phyloP scores from a whole-genome alignment of 1,284 basidiomycete genomes.

The Mycosarcoma maydis region DNA sequence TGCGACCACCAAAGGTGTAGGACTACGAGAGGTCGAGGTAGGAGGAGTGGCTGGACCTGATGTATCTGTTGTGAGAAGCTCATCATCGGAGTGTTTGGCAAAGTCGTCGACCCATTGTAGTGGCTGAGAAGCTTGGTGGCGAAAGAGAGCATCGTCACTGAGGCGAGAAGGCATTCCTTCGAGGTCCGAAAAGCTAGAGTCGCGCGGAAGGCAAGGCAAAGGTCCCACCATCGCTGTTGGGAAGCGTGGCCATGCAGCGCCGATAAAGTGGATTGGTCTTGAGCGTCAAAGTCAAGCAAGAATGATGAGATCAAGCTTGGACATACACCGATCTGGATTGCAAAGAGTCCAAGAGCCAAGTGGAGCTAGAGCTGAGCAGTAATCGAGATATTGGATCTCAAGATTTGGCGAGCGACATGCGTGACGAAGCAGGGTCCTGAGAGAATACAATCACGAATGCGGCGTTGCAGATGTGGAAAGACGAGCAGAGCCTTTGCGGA shows the following conservation, averaged over 20 bases:
- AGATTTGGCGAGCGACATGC: no score
- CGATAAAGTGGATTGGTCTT: no score
- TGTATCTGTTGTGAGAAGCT: slow-evolving; percentile 21
- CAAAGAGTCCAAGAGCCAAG: no score
- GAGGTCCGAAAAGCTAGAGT: slow-evolving; percentile 19
- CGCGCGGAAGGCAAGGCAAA: background rate
- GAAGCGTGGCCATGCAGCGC: background rate
- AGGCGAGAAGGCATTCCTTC: slow-evolving; percentile 25
- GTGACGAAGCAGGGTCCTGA: no score
- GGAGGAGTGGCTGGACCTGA: slow-evolving; percentile 20
- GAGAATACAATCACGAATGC: no score
- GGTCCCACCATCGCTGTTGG: slow-evolving; percentile 5
- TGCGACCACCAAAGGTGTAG: slow-evolving; percentile 24
- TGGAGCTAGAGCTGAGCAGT: no score
- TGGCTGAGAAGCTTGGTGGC: slow-evolving; percentile 22
- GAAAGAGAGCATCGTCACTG: slow-evolving; percentile 25
- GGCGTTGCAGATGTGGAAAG: no score
- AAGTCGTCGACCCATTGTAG: slow-evolving; percentile 38
- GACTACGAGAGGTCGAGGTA: slow-evolving; percentile 6
- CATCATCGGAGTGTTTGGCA: slow-evolving; percentile 15
- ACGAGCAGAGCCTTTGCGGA: no score
- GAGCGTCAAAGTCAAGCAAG: no score
- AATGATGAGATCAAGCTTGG: no score
- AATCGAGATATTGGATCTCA: no score
- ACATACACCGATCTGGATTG: no score